These are phyloP conservation scores for Penicillium sp. DNA, from an alignment of 2,329 filamentous ascomycete genomes.

Conservation along the genomic window DNA sequence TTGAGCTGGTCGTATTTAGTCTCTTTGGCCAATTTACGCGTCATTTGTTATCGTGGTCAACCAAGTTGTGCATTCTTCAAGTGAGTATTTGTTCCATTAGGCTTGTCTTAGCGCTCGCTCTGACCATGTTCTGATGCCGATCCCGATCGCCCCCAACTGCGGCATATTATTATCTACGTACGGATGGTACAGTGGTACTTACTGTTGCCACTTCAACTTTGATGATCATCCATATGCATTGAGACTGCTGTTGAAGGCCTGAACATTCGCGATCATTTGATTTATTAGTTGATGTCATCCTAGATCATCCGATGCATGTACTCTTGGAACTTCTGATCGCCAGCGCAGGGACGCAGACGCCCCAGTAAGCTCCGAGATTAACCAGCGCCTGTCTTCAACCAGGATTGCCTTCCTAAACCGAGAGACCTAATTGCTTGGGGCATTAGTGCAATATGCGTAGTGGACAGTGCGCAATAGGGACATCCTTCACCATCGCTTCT, in stretches of 20 bases:
- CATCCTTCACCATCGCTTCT: neutral
- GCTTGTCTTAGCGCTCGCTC: neutral
- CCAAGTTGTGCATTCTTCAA: conserved; percentile 8
- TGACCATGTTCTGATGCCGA: neutral
- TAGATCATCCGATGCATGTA: conserved; percentile 3
- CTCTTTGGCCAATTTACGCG: neutral
- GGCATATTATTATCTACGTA: neutral
- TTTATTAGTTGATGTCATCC: conserved; percentile 8
- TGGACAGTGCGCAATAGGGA: neutral
- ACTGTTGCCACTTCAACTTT: neutral
- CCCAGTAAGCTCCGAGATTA: conserved; percentile 5
- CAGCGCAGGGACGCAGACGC: conserved; percentile 16
- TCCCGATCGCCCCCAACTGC: conserved; percentile 2
- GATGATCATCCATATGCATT: neutral
- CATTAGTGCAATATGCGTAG: neutral
- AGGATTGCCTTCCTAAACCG: neutral
- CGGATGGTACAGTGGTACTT: too few species aligned
- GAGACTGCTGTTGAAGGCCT: neutral
- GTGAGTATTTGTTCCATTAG: neutral
- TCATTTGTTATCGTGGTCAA: neutral
- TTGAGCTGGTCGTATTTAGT: neutral
- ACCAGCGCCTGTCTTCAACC: neutral
- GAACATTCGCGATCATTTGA: conserved; percentile 1
- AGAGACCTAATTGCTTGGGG: neutral
- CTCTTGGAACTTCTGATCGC: conserved; percentile 12